Conservation (phyloP, 108 stramenopile species). For the Skeletonema potamos region DNA sequence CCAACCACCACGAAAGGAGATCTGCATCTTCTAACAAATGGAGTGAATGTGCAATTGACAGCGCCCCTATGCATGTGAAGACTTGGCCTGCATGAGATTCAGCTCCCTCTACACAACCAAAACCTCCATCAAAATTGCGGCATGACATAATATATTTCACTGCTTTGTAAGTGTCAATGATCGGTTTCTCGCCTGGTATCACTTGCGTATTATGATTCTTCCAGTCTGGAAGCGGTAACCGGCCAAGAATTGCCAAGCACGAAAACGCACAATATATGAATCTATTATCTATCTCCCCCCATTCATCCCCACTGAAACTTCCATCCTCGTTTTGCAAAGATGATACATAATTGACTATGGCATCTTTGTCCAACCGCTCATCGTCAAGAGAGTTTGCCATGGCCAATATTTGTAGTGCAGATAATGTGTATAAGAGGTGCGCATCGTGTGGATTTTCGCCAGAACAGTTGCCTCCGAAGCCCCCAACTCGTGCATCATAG, state of each 20-base stretch:
- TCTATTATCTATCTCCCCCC: slow-evolving; percentile 98
- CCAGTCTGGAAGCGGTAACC: slow-evolving; percentile 33
- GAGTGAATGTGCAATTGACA: slow-evolving; percentile 90
- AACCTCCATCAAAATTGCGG: slow-evolving; percentile 98
- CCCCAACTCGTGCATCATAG: slow-evolving; percentile 73
- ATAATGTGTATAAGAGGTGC: slow-evolving; percentile 96
- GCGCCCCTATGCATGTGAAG: slow-evolving; percentile 95
- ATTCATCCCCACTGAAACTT: slow-evolving; percentile 94
- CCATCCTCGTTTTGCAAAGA: slow-evolving; percentile 94
- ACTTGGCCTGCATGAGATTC: slow-evolving; percentile 98
- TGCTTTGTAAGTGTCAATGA: slow-evolving; percentile 68
- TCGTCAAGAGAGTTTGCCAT: slow-evolving; percentile 67
- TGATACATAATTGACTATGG: slow-evolving; percentile 71
- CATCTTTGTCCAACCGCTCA: slow-evolving; percentile 54
- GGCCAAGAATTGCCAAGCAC: slow-evolving; percentile 75
- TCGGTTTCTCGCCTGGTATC: slow-evolving; percentile 11
- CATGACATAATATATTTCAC: slow-evolving; percentile 81
- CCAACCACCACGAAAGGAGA: slow-evolving; percentile 97
- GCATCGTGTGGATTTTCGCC: slow-evolving; percentile 81
- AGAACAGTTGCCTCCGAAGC: slow-evolving; percentile 92
- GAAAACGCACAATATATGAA: slow-evolving; percentile 97
- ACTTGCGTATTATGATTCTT: neutral
- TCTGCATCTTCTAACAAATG: slow-evolving; percentile 61
- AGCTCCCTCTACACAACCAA: slow-evolving; percentile 93
- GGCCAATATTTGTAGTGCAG: slow-evolving; percentile 96